phyloP scores from a whole-genome alignment of 164 flowering plant genomes.

The Buxus sempervirens region DNA sequence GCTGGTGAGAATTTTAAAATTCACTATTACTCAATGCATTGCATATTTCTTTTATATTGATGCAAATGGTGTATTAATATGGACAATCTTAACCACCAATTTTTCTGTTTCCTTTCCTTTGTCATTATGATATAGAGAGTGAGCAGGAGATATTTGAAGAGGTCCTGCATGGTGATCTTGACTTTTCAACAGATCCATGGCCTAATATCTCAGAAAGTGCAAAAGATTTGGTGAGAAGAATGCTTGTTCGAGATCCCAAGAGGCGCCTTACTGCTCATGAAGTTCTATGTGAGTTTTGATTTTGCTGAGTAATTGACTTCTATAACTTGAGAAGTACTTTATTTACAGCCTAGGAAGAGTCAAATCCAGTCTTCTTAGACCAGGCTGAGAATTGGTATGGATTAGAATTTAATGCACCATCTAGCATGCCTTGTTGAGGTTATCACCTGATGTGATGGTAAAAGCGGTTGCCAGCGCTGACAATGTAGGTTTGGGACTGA shows the following conservation, averaged over 20 bases:
- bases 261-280: slow-evolving; percentile 73
- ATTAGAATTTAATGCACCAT: not conserved
- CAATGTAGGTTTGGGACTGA: too few species aligned
- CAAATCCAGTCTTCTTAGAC: not conserved
- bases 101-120: slow-evolving; percentile 2
- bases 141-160: slow-evolving; percentile 79
- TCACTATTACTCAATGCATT: not conserved
- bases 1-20: slow-evolving; percentile 50
- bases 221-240: slow-evolving; percentile 67
- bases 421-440: too few species aligned
- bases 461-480: too few species aligned
- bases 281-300: slow-evolving; percentile 63
- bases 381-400: not conserved
- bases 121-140: slow-evolving; percentile 37
- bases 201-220: slow-evolving; percentile 74
- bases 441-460: too few species aligned
- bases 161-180: slow-evolving; percentile 68
- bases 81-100: not conserved
- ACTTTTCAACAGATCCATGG: slow-evolving; percentile 80
- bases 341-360: not conserved
- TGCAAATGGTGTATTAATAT: not conserved
- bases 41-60: not conserved
- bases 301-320: not conserved
- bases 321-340: not conserved
- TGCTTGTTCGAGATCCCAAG: slow-evolving; percentile 70